phyloP scores from a whole-genome alignment of 1,284 basidiomycete species.

The Ustilago sp. region DNA sequence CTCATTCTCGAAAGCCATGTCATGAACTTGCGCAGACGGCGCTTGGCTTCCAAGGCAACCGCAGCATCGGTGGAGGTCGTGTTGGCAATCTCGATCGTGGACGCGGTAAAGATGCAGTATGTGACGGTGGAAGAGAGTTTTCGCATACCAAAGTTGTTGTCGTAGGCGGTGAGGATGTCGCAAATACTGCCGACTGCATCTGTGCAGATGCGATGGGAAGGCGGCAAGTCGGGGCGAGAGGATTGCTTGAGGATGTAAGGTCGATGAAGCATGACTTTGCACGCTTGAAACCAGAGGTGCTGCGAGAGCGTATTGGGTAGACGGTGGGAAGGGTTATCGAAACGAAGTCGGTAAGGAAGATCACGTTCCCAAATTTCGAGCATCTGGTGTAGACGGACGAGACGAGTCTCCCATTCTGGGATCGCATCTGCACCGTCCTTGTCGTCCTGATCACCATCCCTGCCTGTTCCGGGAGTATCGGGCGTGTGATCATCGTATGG shows the following conservation, averaged over 20 bases:
- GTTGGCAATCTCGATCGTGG: conserved; percentile 60
- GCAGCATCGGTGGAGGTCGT: conserved; percentile 51
- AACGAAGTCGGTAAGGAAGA: conserved; percentile 36
- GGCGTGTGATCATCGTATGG: conserved; percentile 20
- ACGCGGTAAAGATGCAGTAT: conserved; percentile 59
- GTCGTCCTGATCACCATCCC: neutral
- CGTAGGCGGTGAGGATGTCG: conserved; percentile 50
- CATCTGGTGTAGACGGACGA: conserved; percentile 30
- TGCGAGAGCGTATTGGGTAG: conserved; percentile 48
- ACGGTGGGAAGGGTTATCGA: conserved; percentile 38
- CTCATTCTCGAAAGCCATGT: conserved; percentile 50
- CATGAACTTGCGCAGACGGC: conserved; percentile 51
- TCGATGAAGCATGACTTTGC: conserved; percentile 51
- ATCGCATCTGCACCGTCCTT: conserved; percentile 1
- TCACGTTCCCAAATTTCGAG: conserved; percentile 38
- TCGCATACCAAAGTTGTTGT: conserved; percentile 51
- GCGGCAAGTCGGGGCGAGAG: conserved; percentile 37
- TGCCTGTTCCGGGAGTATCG: neutral
- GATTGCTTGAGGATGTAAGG: conserved; percentile 58
- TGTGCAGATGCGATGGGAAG: conserved; percentile 56
- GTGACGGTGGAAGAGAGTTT: conserved; percentile 52
- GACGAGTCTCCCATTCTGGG: conserved; percentile 39
- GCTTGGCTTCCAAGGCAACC: conserved; percentile 46
- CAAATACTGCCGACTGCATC: conserved; percentile 49
- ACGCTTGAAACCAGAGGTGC: conserved; percentile 51